phyloP scores from a whole-genome alignment of 2,329 filamentous ascomycete species.

The Mycosphaerelloides madeirae region DNA sequence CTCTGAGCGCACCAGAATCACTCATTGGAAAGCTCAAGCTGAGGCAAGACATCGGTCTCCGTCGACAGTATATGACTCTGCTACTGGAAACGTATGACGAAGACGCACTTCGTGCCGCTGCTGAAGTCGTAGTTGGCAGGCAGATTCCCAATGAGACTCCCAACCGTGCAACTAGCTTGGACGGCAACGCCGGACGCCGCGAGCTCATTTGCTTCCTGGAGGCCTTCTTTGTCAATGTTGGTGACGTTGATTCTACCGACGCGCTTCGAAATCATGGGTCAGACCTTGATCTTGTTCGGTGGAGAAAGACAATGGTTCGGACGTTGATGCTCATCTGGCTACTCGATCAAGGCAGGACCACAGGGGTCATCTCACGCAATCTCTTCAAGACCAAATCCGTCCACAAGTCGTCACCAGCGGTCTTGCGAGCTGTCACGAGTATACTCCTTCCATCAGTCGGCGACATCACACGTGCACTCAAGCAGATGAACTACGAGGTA shows the following conservation, averaged over 20 bases:
- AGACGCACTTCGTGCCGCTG: constrained; percentile 46
- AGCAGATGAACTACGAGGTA: constrained; percentile 55
- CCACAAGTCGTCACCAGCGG: constrained; percentile 53
- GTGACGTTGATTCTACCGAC: constrained; percentile 43
- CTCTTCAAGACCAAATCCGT: constrained; percentile 51
- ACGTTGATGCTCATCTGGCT: constrained; percentile 58
- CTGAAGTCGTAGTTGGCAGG: constrained; percentile 58
- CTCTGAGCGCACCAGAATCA: constrained; percentile 53
- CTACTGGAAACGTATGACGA: constrained; percentile 57
- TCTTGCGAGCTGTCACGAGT: constrained; percentile 49
- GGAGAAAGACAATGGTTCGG: constrained; percentile 53
- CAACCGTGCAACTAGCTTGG: constrained; percentile 17
- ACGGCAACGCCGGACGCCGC: constrained; percentile 19
- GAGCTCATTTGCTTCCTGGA: constrained; percentile 45
- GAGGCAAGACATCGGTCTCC: constrained; percentile 54
- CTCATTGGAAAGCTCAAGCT: constrained; percentile 44
- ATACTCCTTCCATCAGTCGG: constrained; percentile 56
- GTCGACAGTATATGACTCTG: constrained; percentile 53
- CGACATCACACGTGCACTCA: constrained; percentile 52
- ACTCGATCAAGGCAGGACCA: constrained; percentile 51
- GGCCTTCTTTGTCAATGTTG: constrained; percentile 54
- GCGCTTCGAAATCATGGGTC: neutral
- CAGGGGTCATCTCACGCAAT: constrained; percentile 35
- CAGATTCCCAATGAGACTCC: constrained; percentile 20
- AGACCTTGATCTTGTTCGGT: constrained; percentile 26